Percentiles rank a stretch among this genome's conserved stretches.
Evolutionary conservation across 2,329 filamentous ascomycete species (phyloP).

Genomic region (Cladophialophora chaetospira): DNA sequence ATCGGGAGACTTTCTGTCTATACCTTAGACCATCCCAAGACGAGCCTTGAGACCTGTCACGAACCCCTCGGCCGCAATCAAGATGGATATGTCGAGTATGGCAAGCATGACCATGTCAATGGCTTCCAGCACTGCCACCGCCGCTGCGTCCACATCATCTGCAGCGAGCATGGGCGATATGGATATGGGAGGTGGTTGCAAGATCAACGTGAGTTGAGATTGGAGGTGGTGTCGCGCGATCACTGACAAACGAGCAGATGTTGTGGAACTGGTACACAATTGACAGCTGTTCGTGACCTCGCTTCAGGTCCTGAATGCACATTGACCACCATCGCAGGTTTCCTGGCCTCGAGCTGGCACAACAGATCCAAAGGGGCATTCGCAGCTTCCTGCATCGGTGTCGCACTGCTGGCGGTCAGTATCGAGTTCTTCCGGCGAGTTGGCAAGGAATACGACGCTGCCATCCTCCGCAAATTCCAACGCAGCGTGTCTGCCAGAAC

Average conservation of each 20-base stretch:
- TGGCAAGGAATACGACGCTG: conserved; percentile 71
- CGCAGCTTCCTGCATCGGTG: conserved; percentile 76
- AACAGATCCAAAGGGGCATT: conserved; percentile 65
- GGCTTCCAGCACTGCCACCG: conserved; percentile 2
- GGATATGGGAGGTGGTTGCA: conserved; percentile 8
- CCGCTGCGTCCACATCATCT: conserved; percentile 1
- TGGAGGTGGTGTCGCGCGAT: not conserved
- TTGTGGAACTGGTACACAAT: conserved; percentile 75
- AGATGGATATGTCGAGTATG: not conserved
- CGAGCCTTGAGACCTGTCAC: too few relatives aligned
- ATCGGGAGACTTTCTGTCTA: too few relatives aligned
- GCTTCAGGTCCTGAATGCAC: conserved; percentile 42
- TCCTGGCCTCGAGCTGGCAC: conserved; percentile 70
- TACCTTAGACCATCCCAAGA: too few relatives aligned
- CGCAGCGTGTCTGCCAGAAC: not conserved
- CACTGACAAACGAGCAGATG: conserved; percentile 49
- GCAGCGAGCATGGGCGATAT: conserved; percentile 2
- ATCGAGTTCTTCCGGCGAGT: conserved; percentile 73
- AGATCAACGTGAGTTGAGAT: conserved; percentile 6
- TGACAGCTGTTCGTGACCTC: conserved; percentile 54
- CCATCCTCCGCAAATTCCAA: conserved; percentile 41
- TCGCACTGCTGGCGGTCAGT: conserved; percentile 69
- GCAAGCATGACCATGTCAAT: conserved; percentile 8
- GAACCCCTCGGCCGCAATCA: too few relatives aligned
- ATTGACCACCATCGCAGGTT: conserved; percentile 61